Conservation (phyloP, 768 basidiomycete genomes). For the Pisolithus sp. region DNA sequence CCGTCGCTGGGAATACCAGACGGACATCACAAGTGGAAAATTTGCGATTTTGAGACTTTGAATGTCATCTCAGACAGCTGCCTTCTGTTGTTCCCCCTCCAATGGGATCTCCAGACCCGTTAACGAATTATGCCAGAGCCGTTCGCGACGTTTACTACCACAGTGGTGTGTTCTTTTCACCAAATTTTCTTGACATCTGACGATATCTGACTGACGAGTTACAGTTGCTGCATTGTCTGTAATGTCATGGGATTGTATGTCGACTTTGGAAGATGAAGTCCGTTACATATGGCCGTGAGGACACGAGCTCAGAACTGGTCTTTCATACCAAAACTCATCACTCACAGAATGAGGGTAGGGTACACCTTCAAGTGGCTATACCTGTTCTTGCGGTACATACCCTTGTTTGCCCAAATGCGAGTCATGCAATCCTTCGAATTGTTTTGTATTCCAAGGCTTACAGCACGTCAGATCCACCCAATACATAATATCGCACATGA, state of each 20-base stretch:
- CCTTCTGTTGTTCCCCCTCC: background rate
- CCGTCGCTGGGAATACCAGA: no score
- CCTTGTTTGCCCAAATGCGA: conserved; percentile 16
- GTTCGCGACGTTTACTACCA: background rate
- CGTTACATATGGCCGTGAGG: conserved; percentile 15
- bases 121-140: background rate
- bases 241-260: conserved; percentile 18
- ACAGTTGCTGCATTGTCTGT: conserved; percentile 18
- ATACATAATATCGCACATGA: conserved; percentile 3
- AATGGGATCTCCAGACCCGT: background rate
- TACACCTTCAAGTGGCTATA: conserved; percentile 26
- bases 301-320: background rate
- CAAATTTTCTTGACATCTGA: background rate
- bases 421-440: conserved; percentile 7
- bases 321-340: background rate
- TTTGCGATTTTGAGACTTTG: no score
- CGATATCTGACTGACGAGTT: background rate
- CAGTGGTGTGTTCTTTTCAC: background rate
- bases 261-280: conserved; percentile 21
- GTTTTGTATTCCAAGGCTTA: conserved; percentile 5
- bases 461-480: background rate
- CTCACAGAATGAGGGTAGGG: conserved; percentile 17
- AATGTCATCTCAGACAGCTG: background rate
- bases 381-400: conserved; percentile 22
- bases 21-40: no score